Evolutionary conservation across 306 rosid genomes (phyloP).

Genomic region (Cicer arietinum): DNA sequence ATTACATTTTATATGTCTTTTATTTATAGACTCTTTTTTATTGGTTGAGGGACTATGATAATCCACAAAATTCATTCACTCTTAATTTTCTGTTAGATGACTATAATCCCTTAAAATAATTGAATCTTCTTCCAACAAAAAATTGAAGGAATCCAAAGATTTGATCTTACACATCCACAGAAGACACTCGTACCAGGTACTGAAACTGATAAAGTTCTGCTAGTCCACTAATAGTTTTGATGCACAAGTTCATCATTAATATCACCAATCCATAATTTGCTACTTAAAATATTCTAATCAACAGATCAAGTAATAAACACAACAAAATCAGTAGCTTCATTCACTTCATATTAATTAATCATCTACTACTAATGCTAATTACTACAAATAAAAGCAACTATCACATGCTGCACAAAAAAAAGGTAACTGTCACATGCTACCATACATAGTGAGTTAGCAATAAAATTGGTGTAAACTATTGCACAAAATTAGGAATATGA

Average conservation of each 20-base stretch:
- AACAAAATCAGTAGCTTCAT: background rate
- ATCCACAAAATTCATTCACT: too few relatives aligned
- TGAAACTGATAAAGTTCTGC: background rate
- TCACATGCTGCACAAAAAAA: background rate
- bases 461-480: background rate
- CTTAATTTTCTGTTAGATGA: too few relatives aligned
- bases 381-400: background rate
- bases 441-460: background rate
- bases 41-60: too few relatives aligned
- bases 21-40: too few relatives aligned
- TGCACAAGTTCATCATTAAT: background rate
- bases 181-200: too few relatives aligned
- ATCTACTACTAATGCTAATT: background rate
- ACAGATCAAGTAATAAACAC: background rate
- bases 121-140: too few relatives aligned
- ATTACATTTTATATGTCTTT: too few relatives aligned
- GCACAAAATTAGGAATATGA: background rate
- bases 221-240: background rate
- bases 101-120: too few relatives aligned
- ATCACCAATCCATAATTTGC: background rate
- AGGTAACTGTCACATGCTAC: too few relatives aligned
- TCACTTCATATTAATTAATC: background rate
- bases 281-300: constrained; percentile 19
- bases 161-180: too few relatives aligned
- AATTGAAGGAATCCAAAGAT: too few relatives aligned